Base-by-base conservation (phyloP, 345 rosid species). In the Kernera saxatilis region DNA sequence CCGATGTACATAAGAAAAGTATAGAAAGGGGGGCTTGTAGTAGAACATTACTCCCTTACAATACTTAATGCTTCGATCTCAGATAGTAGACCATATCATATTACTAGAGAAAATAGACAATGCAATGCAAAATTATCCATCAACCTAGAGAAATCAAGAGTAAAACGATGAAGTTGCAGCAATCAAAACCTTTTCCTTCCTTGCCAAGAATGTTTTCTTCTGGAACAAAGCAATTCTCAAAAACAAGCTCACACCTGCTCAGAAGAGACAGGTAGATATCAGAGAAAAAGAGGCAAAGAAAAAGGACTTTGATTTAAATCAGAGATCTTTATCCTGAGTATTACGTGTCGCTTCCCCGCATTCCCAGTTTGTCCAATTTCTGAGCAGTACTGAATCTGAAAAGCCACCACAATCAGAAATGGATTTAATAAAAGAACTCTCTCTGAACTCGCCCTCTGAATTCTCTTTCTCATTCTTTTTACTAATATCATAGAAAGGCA, bases 341-440 rank as follows among this genome's bases (percentile, higher is more conserved):
- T 53, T 85, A 93, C 94, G 97, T 93, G 77, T 93, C 98, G 50
- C 98, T 91, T 83, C 98, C 98, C 18, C 96, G 87, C 97, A 93
- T 93, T 63, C 98, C 97, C 45, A 89, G 96, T 79, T 91, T 93
- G 83, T 93, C 98, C 77, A 93, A 71, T 65, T 93, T 93, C 82
- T 93, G 97, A 76, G 98, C 97, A 30, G 97, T 91, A 72, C 86
- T 87, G 79, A 86, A 93, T 79, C 98, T 93, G 92, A 82, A 83
- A 58, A 43, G 62, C 29, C 70, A 67, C 37, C 80, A 73, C 12
- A 70, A 69, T 27, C 4, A 51, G 2, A 15, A 52, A 53, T 27
- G 3, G 12, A 26, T 11, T 41, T 68, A 43, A 51, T n/a, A 6
- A 32, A 22, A 11, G 53, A 23, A 59, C 41, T 45, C 17, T 46